Evolutionary conservation across 2,329 filamentous ascomycete species (phyloP).

Genomic region (Didymella arachidicola): DNA sequence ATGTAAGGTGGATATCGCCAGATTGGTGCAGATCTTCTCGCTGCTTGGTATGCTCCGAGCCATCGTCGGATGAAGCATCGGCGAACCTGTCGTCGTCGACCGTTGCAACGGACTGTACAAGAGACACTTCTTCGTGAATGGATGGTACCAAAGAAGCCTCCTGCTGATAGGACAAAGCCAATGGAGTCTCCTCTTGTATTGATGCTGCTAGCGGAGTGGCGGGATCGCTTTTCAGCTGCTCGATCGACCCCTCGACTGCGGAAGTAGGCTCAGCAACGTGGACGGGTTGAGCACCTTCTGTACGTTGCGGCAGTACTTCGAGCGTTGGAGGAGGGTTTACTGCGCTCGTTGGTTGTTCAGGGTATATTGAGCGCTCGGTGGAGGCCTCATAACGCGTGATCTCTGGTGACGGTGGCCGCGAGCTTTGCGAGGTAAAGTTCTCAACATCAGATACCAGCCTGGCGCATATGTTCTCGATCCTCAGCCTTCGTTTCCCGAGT

Average conservation of each 20-base stretch:
- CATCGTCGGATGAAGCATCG: conserved; percentile 52
- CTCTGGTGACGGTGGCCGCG: conserved; percentile 66
- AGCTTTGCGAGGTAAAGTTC: conserved; percentile 67
- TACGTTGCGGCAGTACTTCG: not conserved
- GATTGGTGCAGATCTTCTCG: conserved; percentile 19
- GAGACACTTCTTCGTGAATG: conserved; percentile 1
- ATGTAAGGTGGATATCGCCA: conserved; percentile 18
- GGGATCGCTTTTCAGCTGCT: not conserved
- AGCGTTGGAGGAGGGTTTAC: not conserved
- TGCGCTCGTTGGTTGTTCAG: conserved; percentile 28
- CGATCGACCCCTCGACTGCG: conserved; percentile 7
- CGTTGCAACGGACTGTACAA: conserved; percentile 40
- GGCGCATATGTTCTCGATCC: conserved; percentile 69
- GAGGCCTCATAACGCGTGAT: conserved; percentile 56
- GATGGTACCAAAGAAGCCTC: conserved; percentile 29
- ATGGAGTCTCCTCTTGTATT: conserved; percentile 3
- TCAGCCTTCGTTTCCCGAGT: conserved; percentile 71
- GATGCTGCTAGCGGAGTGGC: conserved; percentile 1
- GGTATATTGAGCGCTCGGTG: conserved; percentile 26
- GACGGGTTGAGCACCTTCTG: not conserved
- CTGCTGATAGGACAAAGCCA: not conserved
- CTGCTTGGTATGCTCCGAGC: conserved; percentile 26
- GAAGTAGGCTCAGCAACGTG: conserved; percentile 4
- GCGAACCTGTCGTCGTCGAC: conserved; percentile 53
- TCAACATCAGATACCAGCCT: conserved; percentile 73